phyloP scores from a whole-genome alignment of 306 rosid species.

The Cotoneaster glaucophyllus region DNA sequence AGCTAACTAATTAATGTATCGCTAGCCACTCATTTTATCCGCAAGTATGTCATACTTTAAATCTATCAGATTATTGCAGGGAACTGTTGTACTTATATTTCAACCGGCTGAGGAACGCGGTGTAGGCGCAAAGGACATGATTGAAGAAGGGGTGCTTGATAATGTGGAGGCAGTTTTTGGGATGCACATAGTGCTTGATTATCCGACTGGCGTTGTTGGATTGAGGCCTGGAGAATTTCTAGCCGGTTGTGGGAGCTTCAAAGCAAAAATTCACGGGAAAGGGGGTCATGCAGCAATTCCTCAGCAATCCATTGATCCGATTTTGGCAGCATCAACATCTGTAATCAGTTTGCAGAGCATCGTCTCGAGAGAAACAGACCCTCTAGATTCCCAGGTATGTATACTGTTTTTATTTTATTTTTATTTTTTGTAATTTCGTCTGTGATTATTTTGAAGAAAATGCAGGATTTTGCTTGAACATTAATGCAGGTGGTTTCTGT shows the following conservation, averaged over 20 bases:
- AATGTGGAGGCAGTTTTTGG: conserved; percentile 78
- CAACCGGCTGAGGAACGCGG: conserved; percentile 94
- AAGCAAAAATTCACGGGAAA: conserved; percentile 68
- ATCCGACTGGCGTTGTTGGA: conserved; percentile 59
- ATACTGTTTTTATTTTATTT: not conserved
- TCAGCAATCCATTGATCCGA: conserved; percentile 61
- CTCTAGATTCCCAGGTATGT: conserved; percentile 78
- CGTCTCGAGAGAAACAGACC: conserved; percentile 79
- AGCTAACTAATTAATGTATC: too few relatives aligned
- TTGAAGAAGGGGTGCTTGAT: conserved; percentile 60
- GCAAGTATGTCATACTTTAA: not conserved
- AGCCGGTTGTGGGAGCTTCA: conserved; percentile 97
- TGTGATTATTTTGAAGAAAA: not conserved
- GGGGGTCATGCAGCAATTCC: conserved; percentile 75
- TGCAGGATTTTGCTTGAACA: conserved; percentile 5
- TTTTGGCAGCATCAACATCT: conserved; percentile 76
- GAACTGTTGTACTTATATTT: conserved; percentile 64
- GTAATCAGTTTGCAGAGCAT: conserved; percentile 76
- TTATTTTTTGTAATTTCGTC: not conserved
- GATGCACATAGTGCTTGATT: conserved; percentile 37
- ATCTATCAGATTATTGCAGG: conserved; percentile 35
- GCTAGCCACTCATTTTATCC: not conserved
- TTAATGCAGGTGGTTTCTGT: conserved; percentile 80
- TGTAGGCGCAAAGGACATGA: conserved; percentile 72
- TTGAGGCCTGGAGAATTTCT: conserved; percentile 74